Evolutionary conservation across 106 monocot genomes (phyloP), one percentile per base, ranked within the genome.

Genomic region (Dendrobium catenatum): DNA sequence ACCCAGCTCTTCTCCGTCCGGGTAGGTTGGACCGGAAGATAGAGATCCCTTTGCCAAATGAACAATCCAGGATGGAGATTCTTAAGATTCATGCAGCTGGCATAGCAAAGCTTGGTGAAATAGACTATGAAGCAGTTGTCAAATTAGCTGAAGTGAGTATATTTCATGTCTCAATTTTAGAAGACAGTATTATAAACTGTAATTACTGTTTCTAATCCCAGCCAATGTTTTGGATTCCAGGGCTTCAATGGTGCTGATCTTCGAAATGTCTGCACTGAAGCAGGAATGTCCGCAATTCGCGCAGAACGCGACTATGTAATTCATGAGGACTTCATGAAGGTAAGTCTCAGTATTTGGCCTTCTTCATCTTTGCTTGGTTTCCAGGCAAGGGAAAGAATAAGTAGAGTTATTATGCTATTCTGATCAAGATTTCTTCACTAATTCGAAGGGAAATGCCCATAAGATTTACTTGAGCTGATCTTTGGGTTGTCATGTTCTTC

Each of bases 251-350:
- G 96, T 76, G 96, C 96, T 58, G 94, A 97, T 84, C 94, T 97
- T 67, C 90, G 96, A 47, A 97, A 97, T 83, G 89, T 97, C 24
- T 97, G 96, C 82, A 97, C 94, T 1, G 96, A 97, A 83, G 96
- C 96, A 75, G 96, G 96, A 13, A 97, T 97, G 96, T 87, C 89
- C 47, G 96, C 96, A 54, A 97, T 97, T 37, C 94, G 94, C 72
- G 96, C 94, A 70, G 96, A 97, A 48, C 92, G 96, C 77, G 96
- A 97, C 58, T 97, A 94, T 86, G 94, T 97, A 20, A 94, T 89
- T 51, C 96, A 97, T 79, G 96, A 97, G 82, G 96, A 97, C 66
- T 97, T 97, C 75, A 97, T 97, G 96, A 97, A 97, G 94, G 96
- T 92, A 72, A 68, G 26, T 17, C 58, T 58, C n/a, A 19, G n/a